Evolutionary conservation across 768 basidiomycete genomes (phyloP).

Genomic region (Trametes meyenii): DNA sequence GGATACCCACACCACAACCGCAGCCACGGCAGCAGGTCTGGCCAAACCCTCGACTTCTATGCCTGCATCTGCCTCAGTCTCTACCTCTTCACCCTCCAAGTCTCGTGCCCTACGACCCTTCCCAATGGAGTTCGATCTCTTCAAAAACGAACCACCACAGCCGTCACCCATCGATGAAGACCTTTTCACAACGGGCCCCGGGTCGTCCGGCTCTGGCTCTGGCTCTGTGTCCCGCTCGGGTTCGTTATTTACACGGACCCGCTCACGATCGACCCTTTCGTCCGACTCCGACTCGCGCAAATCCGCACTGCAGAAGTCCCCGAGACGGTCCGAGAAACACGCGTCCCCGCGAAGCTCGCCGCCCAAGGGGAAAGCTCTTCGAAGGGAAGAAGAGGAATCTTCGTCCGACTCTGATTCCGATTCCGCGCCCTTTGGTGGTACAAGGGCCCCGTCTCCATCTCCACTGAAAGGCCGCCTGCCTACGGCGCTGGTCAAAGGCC

Average conservation of each 20-base stretch:
- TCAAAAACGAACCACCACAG: neutral
- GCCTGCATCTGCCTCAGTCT: neutral
- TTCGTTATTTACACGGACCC: neutral
- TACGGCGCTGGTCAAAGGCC: conserved; percentile 8
- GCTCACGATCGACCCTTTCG: conserved; percentile 3
- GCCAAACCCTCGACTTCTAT: neutral
- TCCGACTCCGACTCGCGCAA: conserved; percentile 9
- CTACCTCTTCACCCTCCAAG: conserved; percentile 2
- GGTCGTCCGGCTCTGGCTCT: neutral
- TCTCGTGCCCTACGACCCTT: conserved; percentile 16
- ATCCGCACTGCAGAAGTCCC: conserved; percentile 33
- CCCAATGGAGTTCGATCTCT: conserved; percentile 19
- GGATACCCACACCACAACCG: neutral
- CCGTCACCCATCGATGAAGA: neutral
- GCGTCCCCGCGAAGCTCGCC: conserved; percentile 27
- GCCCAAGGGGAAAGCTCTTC: neutral
- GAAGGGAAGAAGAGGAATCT: conserved; percentile 4
- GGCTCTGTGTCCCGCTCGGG: no score
- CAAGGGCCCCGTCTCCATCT: conserved; percentile 12
- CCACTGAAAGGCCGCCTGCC: conserved; percentile 15
- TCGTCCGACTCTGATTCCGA: neutral
- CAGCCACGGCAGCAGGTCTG: neutral
- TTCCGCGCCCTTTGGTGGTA: no score
- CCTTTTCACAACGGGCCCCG: neutral
- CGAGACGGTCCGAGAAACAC: conserved; percentile 33